These are phyloP conservation scores for Penicillium sp. DNA, from an alignment of 2,329 filamentous ascomycete species.

Conservation along the genomic window DNA sequence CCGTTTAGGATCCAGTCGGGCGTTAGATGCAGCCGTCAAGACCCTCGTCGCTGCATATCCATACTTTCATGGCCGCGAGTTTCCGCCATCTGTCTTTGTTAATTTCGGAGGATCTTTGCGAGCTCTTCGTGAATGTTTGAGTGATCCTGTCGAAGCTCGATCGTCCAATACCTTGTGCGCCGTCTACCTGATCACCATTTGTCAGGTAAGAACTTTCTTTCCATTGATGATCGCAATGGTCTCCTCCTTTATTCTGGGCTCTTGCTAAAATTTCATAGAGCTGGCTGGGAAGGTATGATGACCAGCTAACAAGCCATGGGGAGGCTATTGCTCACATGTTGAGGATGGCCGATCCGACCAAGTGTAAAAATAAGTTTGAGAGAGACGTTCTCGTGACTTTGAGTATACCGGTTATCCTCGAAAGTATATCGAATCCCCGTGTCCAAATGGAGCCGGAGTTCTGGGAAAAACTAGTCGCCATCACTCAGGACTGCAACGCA, in stretches of 20 bases:
- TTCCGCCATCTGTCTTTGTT: conserved; percentile 12
- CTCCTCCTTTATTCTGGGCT: no score
- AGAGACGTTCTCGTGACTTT: conserved; percentile 18
- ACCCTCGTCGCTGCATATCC: conserved; percentile 18
- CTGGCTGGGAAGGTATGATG: conserved; percentile 20
- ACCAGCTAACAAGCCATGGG: conserved; percentile 15
- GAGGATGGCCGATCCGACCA: conserved; percentile 10
- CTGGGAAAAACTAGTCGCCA: conserved; percentile 9
- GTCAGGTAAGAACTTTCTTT: conserved; percentile 19
- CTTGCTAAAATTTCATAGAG: no score
- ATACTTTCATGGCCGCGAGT: conserved; percentile 14
- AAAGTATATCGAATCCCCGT: conserved; percentile 18
- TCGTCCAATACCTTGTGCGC: conserved; percentile 26
- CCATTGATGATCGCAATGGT: no score
- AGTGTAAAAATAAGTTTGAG: conserved; percentile 16
- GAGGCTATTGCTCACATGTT: conserved; percentile 20
- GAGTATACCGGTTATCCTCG: conserved; percentile 20
- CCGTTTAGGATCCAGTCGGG: conserved; percentile 19
- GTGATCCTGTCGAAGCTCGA: conserved; percentile 20
- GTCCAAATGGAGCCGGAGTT: conserved; percentile 18
- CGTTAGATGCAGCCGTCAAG: conserved; percentile 21
- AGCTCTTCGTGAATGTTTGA: conserved; percentile 21
- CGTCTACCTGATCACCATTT: conserved; percentile 27
- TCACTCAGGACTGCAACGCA: conserved; percentile 1
- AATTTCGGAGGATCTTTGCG: conserved; percentile 21